A percentile compares a stretch with the other conserved stretches of the same genome.
phyloP scores from a whole-genome alignment of 257 asterid species.

The Solanum bulbocastanum region DNA sequence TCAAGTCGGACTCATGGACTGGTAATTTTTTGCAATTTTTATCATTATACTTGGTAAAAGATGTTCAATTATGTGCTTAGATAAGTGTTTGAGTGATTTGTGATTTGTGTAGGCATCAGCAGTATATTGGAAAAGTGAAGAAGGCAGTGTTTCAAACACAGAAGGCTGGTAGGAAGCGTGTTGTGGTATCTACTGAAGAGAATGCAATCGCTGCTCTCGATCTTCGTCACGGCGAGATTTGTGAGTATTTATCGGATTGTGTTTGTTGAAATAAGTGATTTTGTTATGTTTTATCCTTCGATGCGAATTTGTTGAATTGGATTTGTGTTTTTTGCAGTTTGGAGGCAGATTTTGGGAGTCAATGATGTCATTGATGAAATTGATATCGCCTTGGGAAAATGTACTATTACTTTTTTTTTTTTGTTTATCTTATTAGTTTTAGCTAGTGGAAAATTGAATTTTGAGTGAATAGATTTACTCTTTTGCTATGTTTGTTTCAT shows the following conservation, averaged over 20 bases:
- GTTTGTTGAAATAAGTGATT: neutral
- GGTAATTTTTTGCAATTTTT: constrained; percentile 25
- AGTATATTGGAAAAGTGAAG: constrained; percentile 93
- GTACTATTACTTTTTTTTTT: constrained; percentile 24
- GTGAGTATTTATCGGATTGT: constrained; percentile 25
- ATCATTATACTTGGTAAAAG: neutral
- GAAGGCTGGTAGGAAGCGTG: constrained; percentile 91
- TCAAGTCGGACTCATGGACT: constrained; percentile 94
- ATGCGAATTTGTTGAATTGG: neutral
- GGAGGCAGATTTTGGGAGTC: constrained; percentile 95
- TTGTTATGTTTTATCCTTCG: neutral
- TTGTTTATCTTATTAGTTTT: neutral
- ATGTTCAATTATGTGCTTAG: neutral
- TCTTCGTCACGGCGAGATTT: constrained; percentile 95
- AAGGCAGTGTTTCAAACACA: constrained; percentile 94
- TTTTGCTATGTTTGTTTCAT: constrained; percentile 1
- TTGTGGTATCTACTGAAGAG: constrained; percentile 86
- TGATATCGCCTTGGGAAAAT: constrained; percentile 80
- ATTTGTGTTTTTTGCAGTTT: constrained; percentile 45
- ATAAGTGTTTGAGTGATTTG: neutral
- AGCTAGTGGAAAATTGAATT: neutral
- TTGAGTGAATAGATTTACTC: neutral
- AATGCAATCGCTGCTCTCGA: constrained; percentile 91
- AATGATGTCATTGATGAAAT: constrained; percentile 64
- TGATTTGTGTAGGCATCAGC: constrained; percentile 64